Conservation (phyloP, 2,329 filamentous ascomycete species). For the Pyrenophora tritici-repentis region DNA sequence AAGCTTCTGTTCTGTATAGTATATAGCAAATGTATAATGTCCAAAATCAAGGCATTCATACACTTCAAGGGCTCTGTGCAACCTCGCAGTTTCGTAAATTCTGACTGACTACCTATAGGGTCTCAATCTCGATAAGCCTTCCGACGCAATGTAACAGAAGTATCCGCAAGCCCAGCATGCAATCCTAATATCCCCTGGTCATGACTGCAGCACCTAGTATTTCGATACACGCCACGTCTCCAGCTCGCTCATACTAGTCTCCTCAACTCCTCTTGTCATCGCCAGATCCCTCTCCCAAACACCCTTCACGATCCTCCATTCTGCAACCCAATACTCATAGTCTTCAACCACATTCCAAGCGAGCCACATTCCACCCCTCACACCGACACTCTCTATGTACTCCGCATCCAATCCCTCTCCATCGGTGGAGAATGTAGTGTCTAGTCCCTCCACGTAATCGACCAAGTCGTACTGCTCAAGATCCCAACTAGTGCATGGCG, state of each 20-base stretch:
- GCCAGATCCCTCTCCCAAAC: constrained; percentile 4
- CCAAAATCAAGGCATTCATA: too few species aligned
- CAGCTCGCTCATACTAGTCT: neutral
- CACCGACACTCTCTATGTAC: constrained; percentile 6
- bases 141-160: too few species aligned
- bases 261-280: neutral
- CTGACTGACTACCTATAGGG: too few species aligned
- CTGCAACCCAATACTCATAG: constrained; percentile 2
- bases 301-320: neutral
- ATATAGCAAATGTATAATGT: too few species aligned
- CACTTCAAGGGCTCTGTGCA: too few species aligned
- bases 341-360: constrained; percentile 1
- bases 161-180: too few species aligned
- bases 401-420: neutral
- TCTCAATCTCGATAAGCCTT: too few species aligned
- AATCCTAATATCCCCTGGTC: too few species aligned
- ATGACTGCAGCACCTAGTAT: too few species aligned
- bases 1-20: too few species aligned
- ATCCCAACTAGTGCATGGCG: constrained; percentile 14
- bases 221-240: too few species aligned
- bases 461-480: constrained; percentile 10
- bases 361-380: constrained; percentile 12
- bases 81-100: too few species aligned
- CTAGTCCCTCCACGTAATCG: neutral
- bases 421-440: neutral